Percentiles rank a stretch among this genome's conserved stretches.
phyloP scores from a whole-genome alignment of 257 asterid species.

The Solanum gandarillasii region DNA sequence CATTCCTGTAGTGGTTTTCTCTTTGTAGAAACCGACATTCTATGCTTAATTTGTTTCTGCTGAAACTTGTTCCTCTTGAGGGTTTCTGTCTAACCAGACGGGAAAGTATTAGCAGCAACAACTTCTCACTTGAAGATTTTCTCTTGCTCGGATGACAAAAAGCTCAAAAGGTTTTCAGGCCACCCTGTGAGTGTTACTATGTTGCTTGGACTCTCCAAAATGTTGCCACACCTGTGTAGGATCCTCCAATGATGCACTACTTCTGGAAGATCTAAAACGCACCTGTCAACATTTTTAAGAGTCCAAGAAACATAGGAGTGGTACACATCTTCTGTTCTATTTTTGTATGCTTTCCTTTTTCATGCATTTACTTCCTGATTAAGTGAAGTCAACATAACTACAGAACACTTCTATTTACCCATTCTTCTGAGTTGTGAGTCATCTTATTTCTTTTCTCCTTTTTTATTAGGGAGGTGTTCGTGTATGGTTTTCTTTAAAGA shows the following conservation, averaged over 20 bases:
- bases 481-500: conserved; percentile 77
- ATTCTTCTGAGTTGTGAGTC: not conserved
- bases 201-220: too few relatives aligned
- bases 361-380: too few relatives aligned
- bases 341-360: too few relatives aligned
- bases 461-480: conserved; percentile 56
- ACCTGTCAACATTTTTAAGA: too few relatives aligned
- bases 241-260: too few relatives aligned
- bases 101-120: conserved; percentile 64
- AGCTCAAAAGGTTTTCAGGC: conserved; percentile 28
- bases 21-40: not conserved
- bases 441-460: not conserved
- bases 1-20: not conserved
- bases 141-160: conserved; percentile 46
- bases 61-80: not conserved
- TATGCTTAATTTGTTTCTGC: not conserved
- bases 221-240: too few relatives aligned
- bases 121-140: conserved; percentile 66
- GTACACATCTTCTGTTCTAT: too few relatives aligned
- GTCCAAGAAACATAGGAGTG: too few relatives aligned
- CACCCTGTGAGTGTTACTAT: too few relatives aligned
- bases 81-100: conserved; percentile 39
- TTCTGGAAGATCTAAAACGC: too few relatives aligned
- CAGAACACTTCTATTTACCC: not conserved
- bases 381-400: not conserved